Evolutionary conservation across 2,329 filamentous ascomycete genomes (phyloP).

Genomic region (Ceratocystis smalleyi): DNA sequence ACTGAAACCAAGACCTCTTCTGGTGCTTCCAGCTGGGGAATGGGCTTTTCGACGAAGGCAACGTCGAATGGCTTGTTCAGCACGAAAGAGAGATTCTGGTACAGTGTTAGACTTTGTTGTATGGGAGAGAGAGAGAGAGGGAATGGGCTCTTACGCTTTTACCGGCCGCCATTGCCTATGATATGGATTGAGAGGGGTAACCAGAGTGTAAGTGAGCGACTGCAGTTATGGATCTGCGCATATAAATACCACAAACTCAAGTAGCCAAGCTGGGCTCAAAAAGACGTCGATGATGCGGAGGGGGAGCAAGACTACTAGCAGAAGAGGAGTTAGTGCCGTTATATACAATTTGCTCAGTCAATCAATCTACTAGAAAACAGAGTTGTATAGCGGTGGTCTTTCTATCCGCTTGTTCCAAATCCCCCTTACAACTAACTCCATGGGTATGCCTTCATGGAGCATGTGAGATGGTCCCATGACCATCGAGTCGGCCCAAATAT

Average conservation of each 20-base stretch:
- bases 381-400: background rate
- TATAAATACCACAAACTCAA: background rate
- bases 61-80: slow-evolving; percentile 63
- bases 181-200: background rate
- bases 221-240: background rate
- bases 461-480: slow-evolving; percentile 4
- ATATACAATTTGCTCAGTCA: background rate
- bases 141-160: slow-evolving; percentile 16
- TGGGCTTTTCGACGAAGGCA: slow-evolving; percentile 56
- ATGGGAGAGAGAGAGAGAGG: background rate
- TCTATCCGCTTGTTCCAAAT: background rate
- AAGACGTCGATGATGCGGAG: background rate
- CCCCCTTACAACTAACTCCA: background rate
- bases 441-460: background rate
- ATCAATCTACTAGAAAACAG: background rate
- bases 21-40: slow-evolving; percentile 48
- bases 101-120: background rate
- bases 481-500: background rate
- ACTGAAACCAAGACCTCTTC: slow-evolving; percentile 70
- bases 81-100: slow-evolving; percentile 67
- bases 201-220: background rate
- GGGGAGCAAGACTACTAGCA: background rate
- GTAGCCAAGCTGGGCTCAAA: background rate
- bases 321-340: too few species aligned
- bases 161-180: slow-evolving; percentile 9